A percentile compares a stretch with the other conserved stretches of the same genome.
Evolutionary conservation across 1,284 basidiomycete genomes (phyloP).

Genomic region (Melampsora americana): DNA sequence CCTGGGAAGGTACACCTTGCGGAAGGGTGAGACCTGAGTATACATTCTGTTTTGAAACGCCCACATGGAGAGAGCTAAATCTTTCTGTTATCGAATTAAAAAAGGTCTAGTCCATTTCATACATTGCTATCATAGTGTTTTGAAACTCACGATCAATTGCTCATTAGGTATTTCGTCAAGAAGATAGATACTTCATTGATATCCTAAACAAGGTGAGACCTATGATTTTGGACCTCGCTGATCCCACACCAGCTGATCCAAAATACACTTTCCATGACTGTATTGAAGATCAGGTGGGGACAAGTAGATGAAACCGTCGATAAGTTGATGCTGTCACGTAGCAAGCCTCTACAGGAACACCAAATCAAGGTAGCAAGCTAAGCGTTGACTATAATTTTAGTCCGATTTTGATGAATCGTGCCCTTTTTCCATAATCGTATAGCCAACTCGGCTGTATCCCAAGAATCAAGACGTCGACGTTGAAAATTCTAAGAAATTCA

Average conservation of each 20-base stretch:
- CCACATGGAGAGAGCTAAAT: conserved; percentile 14
- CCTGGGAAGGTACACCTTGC: conserved; percentile 34
- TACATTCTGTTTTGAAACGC: conserved; percentile 38
- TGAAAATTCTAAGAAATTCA: conserved; percentile 48
- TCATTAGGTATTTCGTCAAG: conserved; percentile 49
- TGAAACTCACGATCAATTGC: neutral
- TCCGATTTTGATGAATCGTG: neutral
- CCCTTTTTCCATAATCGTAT: neutral
- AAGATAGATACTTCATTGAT: conserved; percentile 47
- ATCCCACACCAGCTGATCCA: neutral
- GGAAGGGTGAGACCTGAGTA: conserved; percentile 14
- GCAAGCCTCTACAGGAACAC: conserved; percentile 40
- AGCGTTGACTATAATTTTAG: too few relatives aligned
- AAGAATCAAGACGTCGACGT: conserved; percentile 44
- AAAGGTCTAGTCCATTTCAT: conserved; percentile 10
- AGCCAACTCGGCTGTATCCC: conserved; percentile 50
- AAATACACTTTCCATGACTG: neutral
- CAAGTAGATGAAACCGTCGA: conserved; percentile 46
- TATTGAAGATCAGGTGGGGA: conserved; percentile 45
- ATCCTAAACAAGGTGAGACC: conserved; percentile 47
- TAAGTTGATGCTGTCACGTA: conserved; percentile 44
- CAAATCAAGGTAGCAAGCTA: conserved; percentile 19
- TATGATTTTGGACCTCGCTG: neutral
- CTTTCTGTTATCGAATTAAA: conserved; percentile 1
- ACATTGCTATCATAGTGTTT: too few relatives aligned